A percentile compares a stretch with the other conserved stretches of the same genome.
Evolutionary conservation across 352 stramenopile species (phyloP).

Genomic region (Phytopythium cucurbitacearum): DNA sequence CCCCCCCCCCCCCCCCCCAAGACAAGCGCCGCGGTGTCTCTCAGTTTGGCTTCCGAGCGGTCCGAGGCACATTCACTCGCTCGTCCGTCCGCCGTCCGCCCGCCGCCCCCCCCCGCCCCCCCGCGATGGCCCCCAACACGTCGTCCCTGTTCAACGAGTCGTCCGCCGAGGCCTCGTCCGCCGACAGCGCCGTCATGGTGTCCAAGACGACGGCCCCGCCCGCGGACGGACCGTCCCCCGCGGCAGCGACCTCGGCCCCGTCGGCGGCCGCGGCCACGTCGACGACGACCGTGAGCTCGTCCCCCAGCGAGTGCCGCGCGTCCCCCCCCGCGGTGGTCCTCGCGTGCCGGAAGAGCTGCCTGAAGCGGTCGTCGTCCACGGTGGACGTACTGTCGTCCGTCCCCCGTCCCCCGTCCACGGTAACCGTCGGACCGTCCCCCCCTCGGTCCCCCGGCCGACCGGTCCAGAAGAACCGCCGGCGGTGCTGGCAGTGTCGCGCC

Average conservation of each 20-base stretch:
- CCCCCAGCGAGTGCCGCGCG: constrained; percentile 20
- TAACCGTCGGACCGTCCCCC: background rate
- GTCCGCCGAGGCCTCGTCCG: constrained; percentile 17
- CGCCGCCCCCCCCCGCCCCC: background rate
- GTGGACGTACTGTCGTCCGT: no score
- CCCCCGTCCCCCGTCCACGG: no score
- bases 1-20: background rate
- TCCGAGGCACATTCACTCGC: constrained; percentile 15
- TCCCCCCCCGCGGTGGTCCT: constrained; percentile 16
- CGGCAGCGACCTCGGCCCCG: constrained; percentile 18
- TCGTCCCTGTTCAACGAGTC: constrained; percentile 61
- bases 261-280: constrained; percentile 19
- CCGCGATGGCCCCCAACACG: constrained; percentile 47
- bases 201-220: constrained; percentile 25
- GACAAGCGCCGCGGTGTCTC: background rate
- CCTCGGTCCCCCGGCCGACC: constrained; percentile 8
- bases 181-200: constrained; percentile 27
- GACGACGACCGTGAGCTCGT: constrained; percentile 9
- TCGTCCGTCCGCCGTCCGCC: background rate
- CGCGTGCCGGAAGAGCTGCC: constrained; percentile 50
- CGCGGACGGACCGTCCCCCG: constrained; percentile 16
- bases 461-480: constrained; percentile 84
- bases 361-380: constrained; percentile 32
- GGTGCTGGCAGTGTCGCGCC: constrained; percentile 85
- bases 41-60: constrained; percentile 33